A percentile compares a stretch with the other conserved stretches of the same genome.
Conservation (phyloP, 208 protist species). For the Angomonas ambiguus region DNA sequence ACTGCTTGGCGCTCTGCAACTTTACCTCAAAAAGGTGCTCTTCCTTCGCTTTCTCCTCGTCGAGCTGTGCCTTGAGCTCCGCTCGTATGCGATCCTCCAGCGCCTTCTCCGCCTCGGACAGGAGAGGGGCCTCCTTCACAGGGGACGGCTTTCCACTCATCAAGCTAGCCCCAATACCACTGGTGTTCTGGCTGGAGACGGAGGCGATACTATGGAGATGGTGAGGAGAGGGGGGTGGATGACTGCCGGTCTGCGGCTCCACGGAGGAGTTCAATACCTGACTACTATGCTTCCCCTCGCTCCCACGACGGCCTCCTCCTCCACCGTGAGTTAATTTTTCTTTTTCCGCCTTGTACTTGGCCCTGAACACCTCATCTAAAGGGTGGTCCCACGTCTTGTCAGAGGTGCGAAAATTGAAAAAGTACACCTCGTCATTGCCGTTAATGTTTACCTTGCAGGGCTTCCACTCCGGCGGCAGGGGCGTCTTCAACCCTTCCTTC, state of each 20-base stretch:
- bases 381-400: constrained; percentile 95
- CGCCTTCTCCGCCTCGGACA: constrained; percentile 72
- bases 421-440: constrained; percentile 89
- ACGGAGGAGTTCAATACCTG: neutral
- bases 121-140: constrained; percentile 25
- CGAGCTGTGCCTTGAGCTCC: constrained; percentile 38
- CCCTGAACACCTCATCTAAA: constrained; percentile 84
- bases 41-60: constrained; percentile 39
- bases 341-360: constrained; percentile 77
- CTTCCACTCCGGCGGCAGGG: constrained; percentile 93
- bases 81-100: constrained; percentile 65
- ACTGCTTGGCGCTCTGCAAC: constrained; percentile 31
- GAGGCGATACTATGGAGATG: neutral
- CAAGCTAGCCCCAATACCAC: neutral
- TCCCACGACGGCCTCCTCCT: neutral
- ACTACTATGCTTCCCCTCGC: constrained; percentile 1
- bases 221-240: neutral
- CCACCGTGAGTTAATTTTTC: constrained; percentile 29
- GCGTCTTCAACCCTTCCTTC: constrained; percentile 89
- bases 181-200: constrained; percentile 4
- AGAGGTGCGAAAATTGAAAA: constrained; percentile 95
- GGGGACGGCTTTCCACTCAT: neutral
- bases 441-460: constrained; percentile 83
- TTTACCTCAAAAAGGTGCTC: constrained; percentile 28
- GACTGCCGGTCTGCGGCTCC: neutral